Conservation (phyloP, 139 green algal species). For the Closterium sp. region DNA sequence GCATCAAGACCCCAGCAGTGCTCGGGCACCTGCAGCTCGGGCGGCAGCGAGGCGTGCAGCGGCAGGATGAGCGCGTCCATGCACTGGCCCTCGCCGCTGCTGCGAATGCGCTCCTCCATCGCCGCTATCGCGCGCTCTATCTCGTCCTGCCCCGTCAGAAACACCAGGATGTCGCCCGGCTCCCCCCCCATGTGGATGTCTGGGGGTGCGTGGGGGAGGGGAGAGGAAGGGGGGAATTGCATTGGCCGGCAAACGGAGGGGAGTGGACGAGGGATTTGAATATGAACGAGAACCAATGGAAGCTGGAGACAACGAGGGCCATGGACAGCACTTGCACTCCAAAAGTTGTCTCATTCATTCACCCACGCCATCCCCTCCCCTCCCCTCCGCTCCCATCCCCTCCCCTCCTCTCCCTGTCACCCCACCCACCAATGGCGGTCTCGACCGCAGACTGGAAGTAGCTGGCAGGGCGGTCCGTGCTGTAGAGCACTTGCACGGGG, state of each 20-base stretch:
- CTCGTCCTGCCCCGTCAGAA: conserved; percentile 90
- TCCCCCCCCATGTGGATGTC: conserved; percentile 73
- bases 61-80: conserved; percentile 78
- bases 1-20: no score
- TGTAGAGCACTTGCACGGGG: conserved; percentile 68
- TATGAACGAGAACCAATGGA: no score
- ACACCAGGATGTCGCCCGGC: conserved; percentile 86
- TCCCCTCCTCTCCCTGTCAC: no score
- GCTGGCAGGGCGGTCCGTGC: conserved; percentile 12
- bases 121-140: conserved; percentile 74
- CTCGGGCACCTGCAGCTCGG: conserved; percentile 71
- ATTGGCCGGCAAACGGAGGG: neutral
- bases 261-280: no score
- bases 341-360: no score
- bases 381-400: no score
- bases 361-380: no score
- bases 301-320: no score
- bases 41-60: conserved; percentile 86
- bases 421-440: conserved; percentile 50
- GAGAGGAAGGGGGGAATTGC: neutral
- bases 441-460: conserved; percentile 50
- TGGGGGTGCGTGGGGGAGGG: neutral
- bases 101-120: conserved; percentile 60
- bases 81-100: conserved; percentile 59
- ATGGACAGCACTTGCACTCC: no score